These are phyloP conservation scores for Coemansia sp. DNA, from an alignment of 192 early-diverging fungal genomes.

Conservation along the genomic window DNA sequence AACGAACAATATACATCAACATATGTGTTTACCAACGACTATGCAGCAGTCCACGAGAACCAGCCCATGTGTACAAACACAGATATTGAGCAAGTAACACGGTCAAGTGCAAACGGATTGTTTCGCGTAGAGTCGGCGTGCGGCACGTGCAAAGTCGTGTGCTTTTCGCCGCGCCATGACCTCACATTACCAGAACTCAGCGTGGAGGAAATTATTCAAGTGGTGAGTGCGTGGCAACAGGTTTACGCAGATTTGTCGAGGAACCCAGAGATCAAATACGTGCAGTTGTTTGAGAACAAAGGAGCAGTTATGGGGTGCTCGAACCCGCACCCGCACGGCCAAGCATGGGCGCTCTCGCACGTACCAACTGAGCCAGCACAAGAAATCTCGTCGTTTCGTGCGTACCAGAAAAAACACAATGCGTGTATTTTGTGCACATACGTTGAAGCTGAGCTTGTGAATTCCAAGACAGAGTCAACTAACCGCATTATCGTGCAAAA, in stretches of 20 bases:
- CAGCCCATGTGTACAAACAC: slow-evolving; percentile 45
- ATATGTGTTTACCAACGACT: slow-evolving; percentile 90
- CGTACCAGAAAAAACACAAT: slow-evolving; percentile 57
- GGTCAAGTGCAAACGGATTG: slow-evolving; percentile 28
- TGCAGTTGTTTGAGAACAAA: slow-evolving; percentile 99
- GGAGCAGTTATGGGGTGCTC: slow-evolving; percentile 95
- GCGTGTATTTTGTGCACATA: slow-evolving; percentile 85
- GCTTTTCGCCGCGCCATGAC: slow-evolving; percentile 88
- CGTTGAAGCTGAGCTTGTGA: slow-evolving; percentile 40
- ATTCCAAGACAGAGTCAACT: slow-evolving; percentile 28
- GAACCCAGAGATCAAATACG: slow-evolving; percentile 64
- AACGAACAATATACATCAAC: slow-evolving; percentile 83
- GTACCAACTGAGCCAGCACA: slow-evolving; percentile 77
- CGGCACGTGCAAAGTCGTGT: slow-evolving; percentile 88
- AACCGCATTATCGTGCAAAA: slow-evolving; percentile 78
- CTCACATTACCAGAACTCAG: slow-evolving; percentile 86
- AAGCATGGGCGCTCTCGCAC: slow-evolving; percentile 85
- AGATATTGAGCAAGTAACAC: slow-evolving; percentile 21
- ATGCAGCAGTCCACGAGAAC: slow-evolving; percentile 72
- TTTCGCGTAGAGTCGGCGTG: slow-evolving; percentile 60
- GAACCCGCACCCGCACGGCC: slow-evolving; percentile 94
- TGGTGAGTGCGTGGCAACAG: slow-evolving; percentile 75
- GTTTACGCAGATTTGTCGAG: slow-evolving; percentile 57
- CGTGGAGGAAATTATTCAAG: slow-evolving; percentile 57
- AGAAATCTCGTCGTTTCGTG: slow-evolving; percentile 65